Conservation (phyloP, 2,329 filamentous ascomycete species). For the Berkeleyomyces rouxiae region DNA sequence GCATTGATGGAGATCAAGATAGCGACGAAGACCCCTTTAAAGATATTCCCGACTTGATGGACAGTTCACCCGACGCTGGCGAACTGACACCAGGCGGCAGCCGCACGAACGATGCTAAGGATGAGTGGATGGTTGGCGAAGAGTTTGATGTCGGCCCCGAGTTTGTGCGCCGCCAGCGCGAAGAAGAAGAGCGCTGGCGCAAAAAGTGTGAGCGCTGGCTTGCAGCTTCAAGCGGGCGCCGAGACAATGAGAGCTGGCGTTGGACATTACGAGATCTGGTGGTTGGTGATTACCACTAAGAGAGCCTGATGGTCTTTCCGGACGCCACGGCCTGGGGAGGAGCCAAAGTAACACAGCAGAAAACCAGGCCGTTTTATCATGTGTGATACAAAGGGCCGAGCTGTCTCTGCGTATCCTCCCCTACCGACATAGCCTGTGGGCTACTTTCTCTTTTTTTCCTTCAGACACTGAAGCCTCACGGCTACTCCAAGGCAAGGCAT, state of each 20-base stretch:
- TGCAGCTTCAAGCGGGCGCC: conserved; percentile 30
- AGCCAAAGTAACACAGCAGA: background rate
- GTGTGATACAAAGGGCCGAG: background rate
- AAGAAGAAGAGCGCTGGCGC: conserved; percentile 84
- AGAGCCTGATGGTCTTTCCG: background rate
- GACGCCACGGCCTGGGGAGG: background rate
- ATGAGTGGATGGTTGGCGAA: conserved; percentile 78
- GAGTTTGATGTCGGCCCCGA: conserved; percentile 96
- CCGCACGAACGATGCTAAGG: conserved; percentile 40
- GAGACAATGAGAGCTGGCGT: conserved; percentile 49
- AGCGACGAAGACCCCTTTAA: conserved; percentile 91
- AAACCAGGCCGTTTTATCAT: background rate
- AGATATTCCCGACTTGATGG: conserved; percentile 82
- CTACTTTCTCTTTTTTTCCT: background rate
- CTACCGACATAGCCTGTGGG: background rate
- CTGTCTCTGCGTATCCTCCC: background rate
- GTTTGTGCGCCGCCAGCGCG: conserved; percentile 74
- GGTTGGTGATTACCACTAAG: conserved; percentile 23
- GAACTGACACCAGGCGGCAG: conserved; percentile 26
- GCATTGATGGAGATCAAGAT: conserved; percentile 51
- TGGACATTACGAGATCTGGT: conserved; percentile 56
- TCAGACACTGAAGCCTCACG: background rate
- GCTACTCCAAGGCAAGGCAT: background rate
- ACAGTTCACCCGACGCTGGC: conserved; percentile 38
- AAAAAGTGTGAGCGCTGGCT: conserved; percentile 81